A percentile compares a stretch with the other conserved stretches of the same genome.
phyloP scores from a whole-genome alignment of 1,284 basidiomycete genomes.

The Sanghuangporus baumii region DNA sequence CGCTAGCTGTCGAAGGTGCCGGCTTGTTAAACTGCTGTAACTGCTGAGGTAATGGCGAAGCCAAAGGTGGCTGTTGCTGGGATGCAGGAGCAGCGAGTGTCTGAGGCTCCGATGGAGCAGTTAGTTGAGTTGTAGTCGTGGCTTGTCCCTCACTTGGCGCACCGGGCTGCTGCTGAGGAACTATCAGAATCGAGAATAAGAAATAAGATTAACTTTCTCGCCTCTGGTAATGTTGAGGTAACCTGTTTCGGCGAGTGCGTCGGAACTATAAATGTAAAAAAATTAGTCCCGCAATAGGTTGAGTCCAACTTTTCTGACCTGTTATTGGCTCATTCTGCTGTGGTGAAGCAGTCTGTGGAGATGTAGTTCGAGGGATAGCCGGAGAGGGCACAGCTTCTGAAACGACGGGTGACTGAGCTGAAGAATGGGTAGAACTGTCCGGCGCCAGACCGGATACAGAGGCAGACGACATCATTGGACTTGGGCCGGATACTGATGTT shows the following conservation, averaged over 20 bases:
- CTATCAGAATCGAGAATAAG: not conserved
- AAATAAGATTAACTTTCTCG: not conserved
- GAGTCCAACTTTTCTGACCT: conserved; percentile 31
- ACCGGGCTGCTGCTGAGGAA: not conserved
- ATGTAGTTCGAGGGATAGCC: conserved; percentile 42
- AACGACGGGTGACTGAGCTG: conserved; percentile 61
- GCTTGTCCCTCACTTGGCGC: conserved; percentile 3
- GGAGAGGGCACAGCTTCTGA: conserved; percentile 62
- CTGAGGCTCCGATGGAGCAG: conserved; percentile 16
- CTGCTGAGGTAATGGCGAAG: conserved; percentile 60
- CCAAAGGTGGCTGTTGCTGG: conserved; percentile 28
- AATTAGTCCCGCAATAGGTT: not conserved
- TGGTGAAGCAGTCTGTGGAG: conserved; percentile 37
- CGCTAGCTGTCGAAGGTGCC: conserved; percentile 22
- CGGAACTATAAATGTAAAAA: conserved; percentile 8
- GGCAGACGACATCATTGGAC: conserved; percentile 71
- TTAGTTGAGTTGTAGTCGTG: not conserved
- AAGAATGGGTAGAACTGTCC: conserved; percentile 67
- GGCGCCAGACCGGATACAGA: conserved; percentile 60
- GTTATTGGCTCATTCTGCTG: conserved; percentile 35
- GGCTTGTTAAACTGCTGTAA: conserved; percentile 42
- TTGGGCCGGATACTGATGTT: conserved; percentile 56
- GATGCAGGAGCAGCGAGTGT: conserved; percentile 16
- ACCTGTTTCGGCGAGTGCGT: conserved; percentile 11
- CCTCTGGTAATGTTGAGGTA: conserved; percentile 19